Base-by-base conservation (phyloP, 1,284 basidiomycete genomes). In the Malassezia dermatis region DNA sequence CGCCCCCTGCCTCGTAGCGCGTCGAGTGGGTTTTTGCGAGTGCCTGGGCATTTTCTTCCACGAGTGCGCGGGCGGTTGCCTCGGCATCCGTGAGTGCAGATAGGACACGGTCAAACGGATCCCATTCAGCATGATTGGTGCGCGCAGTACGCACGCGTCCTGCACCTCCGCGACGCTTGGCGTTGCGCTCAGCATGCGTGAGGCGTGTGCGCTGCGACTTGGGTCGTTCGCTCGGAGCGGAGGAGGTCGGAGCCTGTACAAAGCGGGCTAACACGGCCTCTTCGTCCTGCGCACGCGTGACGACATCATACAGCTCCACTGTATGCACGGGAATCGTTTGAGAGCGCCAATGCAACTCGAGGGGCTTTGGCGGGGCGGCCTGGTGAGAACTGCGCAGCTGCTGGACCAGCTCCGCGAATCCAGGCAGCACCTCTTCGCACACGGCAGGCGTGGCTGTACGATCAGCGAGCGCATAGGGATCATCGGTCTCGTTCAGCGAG, bases 281-380 rank as follows among this genome's bases (percentile, higher is more conserved):
- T 2, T 86, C 88, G 12, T 84, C 82, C 67, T 90, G 86, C 3
- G 93, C 86, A 64, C 83, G 85, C 56, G 88, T 76, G 58, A 95
- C 78, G 17, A 86, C 86, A 66, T 87, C 86, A 47, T 95, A 89
- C 47, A 98, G 78, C 77, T 98, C 90, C 0, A 89, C 88, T 65
- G 86, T 89, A 51, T 90, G 81, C 43, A 95, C 81, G 15, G 89
- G 88, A 8, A 96, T 83, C 3, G 82, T 81, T 64, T 86, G 81
- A 10, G 83, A 87, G 58, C 89, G 87, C 86, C 90, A 96, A 4
- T 79, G 67, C 44, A 93, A 76, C 51, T 81, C 78, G 51, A 79
- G 76, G 40, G 88, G 75, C 65, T 78, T 81, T 67, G 57, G 40
- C 50, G 60, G 61, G 50, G 58, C 52, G 3, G 40, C 15, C 23